Conservation (phyloP, 2,329 filamentous ascomycete species). For the Acephala macrosclerotiorum region DNA sequence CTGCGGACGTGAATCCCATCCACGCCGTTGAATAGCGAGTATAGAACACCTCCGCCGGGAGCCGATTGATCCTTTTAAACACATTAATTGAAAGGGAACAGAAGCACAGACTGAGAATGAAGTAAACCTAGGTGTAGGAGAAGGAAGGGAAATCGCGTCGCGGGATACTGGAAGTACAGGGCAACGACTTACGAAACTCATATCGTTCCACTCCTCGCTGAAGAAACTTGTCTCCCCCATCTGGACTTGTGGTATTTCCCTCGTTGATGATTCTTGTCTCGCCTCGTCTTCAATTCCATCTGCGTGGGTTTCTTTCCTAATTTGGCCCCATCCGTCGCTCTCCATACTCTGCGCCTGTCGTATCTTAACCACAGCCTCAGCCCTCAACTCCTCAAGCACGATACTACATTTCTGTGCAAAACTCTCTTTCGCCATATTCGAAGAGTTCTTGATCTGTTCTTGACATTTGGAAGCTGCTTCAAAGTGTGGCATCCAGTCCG, state of each 20-base stretch:
- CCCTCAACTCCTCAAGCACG: constrained; percentile 19
- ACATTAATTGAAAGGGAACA: not conserved
- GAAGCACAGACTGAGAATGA: not conserved
- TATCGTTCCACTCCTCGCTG: constrained; percentile 22
- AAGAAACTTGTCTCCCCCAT: constrained; percentile 13
- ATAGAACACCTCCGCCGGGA: constrained; percentile 17
- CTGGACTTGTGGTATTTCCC: not conserved
- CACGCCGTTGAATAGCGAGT: constrained; percentile 20
- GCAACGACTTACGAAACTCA: constrained; percentile 22
- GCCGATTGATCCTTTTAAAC: constrained; percentile 16
- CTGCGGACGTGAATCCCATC: constrained; percentile 16
- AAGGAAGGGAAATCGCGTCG: not conserved
- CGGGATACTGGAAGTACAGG: no score
- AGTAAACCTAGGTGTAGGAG: not conserved
- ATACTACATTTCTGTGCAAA: constrained; percentile 23
- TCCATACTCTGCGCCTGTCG: not conserved
- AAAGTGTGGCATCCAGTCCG: constrained; percentile 17
- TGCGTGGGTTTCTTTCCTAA: constrained; percentile 1
- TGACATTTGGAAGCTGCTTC: constrained; percentile 29
- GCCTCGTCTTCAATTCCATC: not conserved
- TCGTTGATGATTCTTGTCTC: not conserved
- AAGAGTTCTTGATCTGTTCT: constrained; percentile 47
- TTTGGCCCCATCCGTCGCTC: not conserved
- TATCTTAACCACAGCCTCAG: constrained; percentile 22
- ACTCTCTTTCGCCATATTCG: constrained; percentile 44